Base-by-base conservation (phyloP, 306 rosid genomes). In the Luffa aegyptiaca region DNA sequence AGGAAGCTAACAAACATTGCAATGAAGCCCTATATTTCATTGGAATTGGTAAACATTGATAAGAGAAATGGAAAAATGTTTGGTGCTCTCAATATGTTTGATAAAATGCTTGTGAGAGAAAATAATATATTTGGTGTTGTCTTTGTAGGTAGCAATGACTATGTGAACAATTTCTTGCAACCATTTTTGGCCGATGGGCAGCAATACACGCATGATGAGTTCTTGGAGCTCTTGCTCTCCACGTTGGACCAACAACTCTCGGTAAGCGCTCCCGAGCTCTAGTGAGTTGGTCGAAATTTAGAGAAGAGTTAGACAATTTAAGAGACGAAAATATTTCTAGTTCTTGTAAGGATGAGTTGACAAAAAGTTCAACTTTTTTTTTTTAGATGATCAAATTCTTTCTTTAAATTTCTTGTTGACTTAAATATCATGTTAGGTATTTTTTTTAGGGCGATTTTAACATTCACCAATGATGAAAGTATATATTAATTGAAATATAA, bases 81-180 rank as follows among this genome's bases (percentile, higher is more conserved):
- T 2, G 18, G 17, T 14, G 56, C 2, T 49, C 53, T 13, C 49
- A 45, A 51, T 3, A 3, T 14, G 57, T 52, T 52, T 52, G 57
- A 52, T 52, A 16, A 52, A 52, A 52, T 52, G 57, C 0, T 14
- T 13, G 17, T 11, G 16, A 49, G 57, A 49, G 57, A 3, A 39
- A 10, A 33, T 62, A 4, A 62, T 62, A 36, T 13, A 13, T 14
- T 36, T 65, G 31, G 31, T 5, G 26, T 2, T 73, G 33, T 64
- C 17, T 8, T 53, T 78, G 77, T 85, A 92, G 97, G 98, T 9
- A 92, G 97, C 84, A 94, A 94, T 84, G 98, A 94, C 77, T 94
- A 89, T 33, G 96, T 94, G 35, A 92, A 94, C 90, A 94, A 92
- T 80, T 94, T 81, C 91, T 82, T 94, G 85, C 97, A 94, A 44